Conservation (phyloP, 495 filamentous ascomycete species). For the Penicillium lividum region DNA sequence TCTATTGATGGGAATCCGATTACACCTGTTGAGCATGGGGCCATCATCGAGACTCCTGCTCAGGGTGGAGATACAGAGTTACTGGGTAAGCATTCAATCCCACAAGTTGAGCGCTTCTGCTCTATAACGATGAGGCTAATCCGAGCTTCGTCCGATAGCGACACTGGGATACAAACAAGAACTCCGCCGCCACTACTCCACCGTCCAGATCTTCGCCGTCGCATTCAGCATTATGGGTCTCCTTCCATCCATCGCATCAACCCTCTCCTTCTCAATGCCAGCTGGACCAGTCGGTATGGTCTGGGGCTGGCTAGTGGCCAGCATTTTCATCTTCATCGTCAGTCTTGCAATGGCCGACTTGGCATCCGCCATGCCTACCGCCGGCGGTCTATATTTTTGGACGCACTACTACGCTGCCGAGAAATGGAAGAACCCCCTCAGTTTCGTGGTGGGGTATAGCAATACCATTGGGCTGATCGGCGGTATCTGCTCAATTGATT, state of each 20-base stretch:
- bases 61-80: constrained; percentile 33
- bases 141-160: constrained; percentile 14
- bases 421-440: constrained; percentile 61
- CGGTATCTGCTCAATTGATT: constrained; percentile 63
- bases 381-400: constrained; percentile 71
- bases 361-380: constrained; percentile 69
- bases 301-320: constrained; percentile 47
- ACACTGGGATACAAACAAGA: constrained; percentile 71
- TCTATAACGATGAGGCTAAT: neutral
- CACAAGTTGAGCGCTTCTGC: neutral
- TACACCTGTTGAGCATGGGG: constrained; percentile 9
- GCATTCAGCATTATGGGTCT: constrained; percentile 75
- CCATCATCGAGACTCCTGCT: constrained; percentile 7
- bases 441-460: constrained; percentile 71
- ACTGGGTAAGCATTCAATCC: constrained; percentile 23
- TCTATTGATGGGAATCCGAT: constrained; percentile 6
- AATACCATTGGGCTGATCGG: constrained; percentile 69
- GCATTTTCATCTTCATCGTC: constrained; percentile 5
- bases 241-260: constrained; percentile 68
- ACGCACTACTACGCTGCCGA: constrained; percentile 66
- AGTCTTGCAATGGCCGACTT: constrained; percentile 52
- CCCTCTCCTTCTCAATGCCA: constrained; percentile 63
- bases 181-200: constrained; percentile 64
- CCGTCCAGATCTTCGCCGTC: constrained; percentile 68
- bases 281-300: constrained; percentile 71